Conservation (phyloP, 2,329 filamentous ascomycete genomes). For the Lecanicillium sp. region DNA sequence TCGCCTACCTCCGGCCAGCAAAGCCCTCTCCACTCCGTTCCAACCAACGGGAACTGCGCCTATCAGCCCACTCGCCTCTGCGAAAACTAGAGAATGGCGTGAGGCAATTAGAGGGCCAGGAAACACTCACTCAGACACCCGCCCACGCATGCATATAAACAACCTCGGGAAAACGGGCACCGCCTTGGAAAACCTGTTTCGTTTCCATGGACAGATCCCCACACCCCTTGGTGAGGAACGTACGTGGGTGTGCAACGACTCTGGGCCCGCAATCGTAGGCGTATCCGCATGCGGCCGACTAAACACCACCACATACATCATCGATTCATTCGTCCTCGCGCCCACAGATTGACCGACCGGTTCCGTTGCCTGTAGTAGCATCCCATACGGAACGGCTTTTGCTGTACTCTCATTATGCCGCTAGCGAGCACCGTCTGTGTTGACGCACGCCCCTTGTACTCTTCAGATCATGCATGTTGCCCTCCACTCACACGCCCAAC, state of each 20-base stretch:
- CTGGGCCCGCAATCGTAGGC: slow-evolving; percentile 1
- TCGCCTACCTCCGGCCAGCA: no score
- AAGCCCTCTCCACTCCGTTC: no score
- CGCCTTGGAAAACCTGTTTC: no score
- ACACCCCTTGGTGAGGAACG: no score
- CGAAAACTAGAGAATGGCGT: background rate
- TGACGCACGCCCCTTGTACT: background rate
- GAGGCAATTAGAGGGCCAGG: background rate
- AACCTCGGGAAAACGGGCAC: no score
- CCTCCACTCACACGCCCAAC: background rate
- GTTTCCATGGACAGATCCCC: no score
- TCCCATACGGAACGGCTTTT: no score
- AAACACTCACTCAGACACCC: background rate
- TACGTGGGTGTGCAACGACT: background rate
- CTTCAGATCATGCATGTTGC: no score
- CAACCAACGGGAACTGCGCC: background rate
- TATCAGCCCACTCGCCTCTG: background rate
- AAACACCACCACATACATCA: background rate
- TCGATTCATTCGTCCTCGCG: background rate
- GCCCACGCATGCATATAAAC: no score
- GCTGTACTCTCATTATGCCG: no score
- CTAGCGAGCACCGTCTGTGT: background rate
- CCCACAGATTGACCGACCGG: background rate
- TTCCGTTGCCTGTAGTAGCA: background rate
- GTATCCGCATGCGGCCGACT: slow-evolving; percentile 10